Percentiles rank a stretch among this genome's conserved stretches.
Conservation (phyloP, 2,329 filamentous ascomycete genomes). For the Colletotrichum agaves region DNA sequence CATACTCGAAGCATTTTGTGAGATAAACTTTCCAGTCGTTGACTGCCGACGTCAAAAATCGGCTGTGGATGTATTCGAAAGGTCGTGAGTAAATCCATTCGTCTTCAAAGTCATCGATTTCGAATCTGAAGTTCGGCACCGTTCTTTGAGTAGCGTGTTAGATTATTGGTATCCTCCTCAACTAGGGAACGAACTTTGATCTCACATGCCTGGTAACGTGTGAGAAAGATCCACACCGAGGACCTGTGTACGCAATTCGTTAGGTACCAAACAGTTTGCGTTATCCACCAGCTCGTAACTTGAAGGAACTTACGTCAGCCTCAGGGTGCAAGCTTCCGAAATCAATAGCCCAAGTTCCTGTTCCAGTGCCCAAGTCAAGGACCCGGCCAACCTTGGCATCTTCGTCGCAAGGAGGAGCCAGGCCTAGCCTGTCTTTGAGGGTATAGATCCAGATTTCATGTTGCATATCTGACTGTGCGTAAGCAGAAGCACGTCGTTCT, state of each 20-base stretch:
- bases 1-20: neutral
- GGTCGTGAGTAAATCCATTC: no score
- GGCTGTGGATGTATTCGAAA: constrained; percentile 66
- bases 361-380: neutral
- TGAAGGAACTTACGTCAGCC: neutral
- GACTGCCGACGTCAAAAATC: constrained; percentile 38
- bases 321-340: neutral
- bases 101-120: constrained; percentile 66
- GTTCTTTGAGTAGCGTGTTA: constrained; percentile 48
- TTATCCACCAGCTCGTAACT: no score
- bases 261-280: neutral
- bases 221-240: neutral
- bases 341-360: neutral
- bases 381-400: neutral
- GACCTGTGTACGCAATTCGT: neutral
- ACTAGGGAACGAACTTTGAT: no score
- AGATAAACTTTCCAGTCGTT: neutral
- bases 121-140: constrained; percentile 64
- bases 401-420: neutral
- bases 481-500: no score
- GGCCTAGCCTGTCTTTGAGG: neutral
- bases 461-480: neutral
- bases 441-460: neutral
- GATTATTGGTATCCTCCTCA: no score
- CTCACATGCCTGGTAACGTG: neutral